These are phyloP conservation scores for Amanita polypyramis DNA, from an alignment of 768 basidiomycete species.

Conservation along the genomic window DNA sequence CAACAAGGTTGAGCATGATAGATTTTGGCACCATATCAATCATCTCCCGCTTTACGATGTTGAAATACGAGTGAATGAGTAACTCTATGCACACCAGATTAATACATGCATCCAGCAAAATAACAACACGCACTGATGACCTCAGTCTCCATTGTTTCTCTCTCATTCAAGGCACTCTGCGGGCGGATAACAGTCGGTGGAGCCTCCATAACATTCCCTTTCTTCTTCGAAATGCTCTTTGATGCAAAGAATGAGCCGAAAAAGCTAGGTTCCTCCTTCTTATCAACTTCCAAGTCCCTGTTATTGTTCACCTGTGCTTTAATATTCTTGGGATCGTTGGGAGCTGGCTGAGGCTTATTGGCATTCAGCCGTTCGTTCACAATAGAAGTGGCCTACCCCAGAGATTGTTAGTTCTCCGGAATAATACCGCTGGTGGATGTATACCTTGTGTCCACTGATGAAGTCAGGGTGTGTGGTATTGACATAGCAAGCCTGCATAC, in stretches of 20 bases:
- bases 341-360: constrained; percentile 54
- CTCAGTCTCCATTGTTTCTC: constrained; percentile 97
- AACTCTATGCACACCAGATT: constrained; percentile 49
- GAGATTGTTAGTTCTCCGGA: not conserved
- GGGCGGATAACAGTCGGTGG: constrained; percentile 86
- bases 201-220: constrained; percentile 44
- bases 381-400: constrained; percentile 72
- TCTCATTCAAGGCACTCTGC: constrained; percentile 81
- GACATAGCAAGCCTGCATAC: constrained; percentile 98
- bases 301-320: constrained; percentile 76
- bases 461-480: constrained; percentile 99
- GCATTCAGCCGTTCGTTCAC: constrained; percentile 76
- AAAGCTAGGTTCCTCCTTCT: constrained; percentile 87
- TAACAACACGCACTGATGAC: constrained; percentile 78
- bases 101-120: constrained; percentile 1
- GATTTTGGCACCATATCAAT: constrained; percentile 99
- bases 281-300: constrained; percentile 91
- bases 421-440: not conserved
- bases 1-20: constrained; percentile 84
- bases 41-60: constrained; percentile 98
- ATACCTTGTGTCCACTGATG: constrained; percentile 83
- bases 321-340: constrained; percentile 57
- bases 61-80: constrained; percentile 94
- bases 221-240: constrained; percentile 48
- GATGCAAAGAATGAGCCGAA: constrained; percentile 93